These are phyloP conservation scores for Peronospora destructor DNA, from an alignment of 352 stramenopile genomes.

Conservation along the genomic window DNA sequence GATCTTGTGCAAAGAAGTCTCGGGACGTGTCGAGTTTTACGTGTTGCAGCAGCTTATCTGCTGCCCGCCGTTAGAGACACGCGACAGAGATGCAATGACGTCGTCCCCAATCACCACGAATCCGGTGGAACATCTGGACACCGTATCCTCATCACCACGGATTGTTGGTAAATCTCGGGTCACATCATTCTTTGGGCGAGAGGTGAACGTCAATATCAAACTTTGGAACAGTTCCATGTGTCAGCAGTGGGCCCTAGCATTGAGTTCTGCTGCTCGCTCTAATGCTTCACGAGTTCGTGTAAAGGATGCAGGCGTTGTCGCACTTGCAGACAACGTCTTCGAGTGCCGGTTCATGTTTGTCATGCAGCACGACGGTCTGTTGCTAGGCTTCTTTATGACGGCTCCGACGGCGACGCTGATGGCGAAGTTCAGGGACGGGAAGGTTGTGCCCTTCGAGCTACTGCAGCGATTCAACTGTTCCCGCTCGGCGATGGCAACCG, in stretches of 20 bases:
- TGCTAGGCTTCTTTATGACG: constrained; percentile 57
- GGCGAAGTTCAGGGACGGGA: constrained; percentile 38
- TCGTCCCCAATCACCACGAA: constrained; percentile 21
- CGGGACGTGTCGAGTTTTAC: constrained; percentile 44
- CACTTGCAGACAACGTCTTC: constrained; percentile 22
- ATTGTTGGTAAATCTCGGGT: constrained; percentile 33
- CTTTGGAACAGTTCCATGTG: constrained; percentile 67
- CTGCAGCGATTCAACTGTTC: constrained; percentile 42
- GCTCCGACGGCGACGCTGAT: constrained; percentile 47
- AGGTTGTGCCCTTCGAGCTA: constrained; percentile 46
- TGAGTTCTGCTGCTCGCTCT: constrained; percentile 21
- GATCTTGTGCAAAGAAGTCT: constrained; percentile 33
- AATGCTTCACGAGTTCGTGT: constrained; percentile 17
- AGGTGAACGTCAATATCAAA: constrained; percentile 50
- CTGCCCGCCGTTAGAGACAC: constrained; percentile 32
- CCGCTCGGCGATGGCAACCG: constrained; percentile 16
- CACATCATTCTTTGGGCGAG: constrained; percentile 47
- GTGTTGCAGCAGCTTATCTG: constrained; percentile 48
- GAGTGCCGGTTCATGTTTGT: constrained; percentile 65
- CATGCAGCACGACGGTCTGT: constrained; percentile 53
- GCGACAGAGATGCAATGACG: constrained; percentile 28
- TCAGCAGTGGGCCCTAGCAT: constrained; percentile 32
- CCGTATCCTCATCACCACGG: constrained; percentile 1
- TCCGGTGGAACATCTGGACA: constrained; percentile 17
- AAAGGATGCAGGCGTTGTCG: constrained; percentile 1